These are phyloP conservation scores for Scedosporium boydii DNA, from an alignment of 2,329 filamentous ascomycete species.

Conservation along the genomic window DNA sequence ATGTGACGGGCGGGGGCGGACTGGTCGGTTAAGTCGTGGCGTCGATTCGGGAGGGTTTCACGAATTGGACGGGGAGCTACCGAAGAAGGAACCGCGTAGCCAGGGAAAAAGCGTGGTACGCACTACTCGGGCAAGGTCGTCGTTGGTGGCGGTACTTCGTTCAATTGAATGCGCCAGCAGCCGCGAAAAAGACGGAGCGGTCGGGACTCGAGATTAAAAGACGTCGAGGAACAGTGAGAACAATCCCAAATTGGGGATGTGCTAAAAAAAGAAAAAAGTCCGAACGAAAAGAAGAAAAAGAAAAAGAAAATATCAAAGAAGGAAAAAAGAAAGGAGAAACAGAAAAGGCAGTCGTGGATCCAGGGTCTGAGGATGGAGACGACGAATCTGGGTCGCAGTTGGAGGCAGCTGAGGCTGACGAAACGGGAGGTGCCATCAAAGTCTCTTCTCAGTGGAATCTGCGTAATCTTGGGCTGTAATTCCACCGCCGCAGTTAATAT, in stretches of 20 bases:
- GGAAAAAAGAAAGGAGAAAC: not conserved
- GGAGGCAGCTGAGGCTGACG: not conserved
- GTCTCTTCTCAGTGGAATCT: no score
- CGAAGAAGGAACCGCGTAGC: conserved; percentile 5
- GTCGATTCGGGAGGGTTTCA: not conserved
- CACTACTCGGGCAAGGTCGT: not conserved
- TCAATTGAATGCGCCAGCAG: not conserved
- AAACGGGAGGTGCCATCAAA: not conserved
- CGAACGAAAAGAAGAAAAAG: not conserved
- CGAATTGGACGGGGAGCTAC: not conserved
- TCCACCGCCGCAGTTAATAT: not conserved
- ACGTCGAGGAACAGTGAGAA: not conserved
- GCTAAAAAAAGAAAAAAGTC: conserved; percentile 6
- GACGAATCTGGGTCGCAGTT: not conserved
- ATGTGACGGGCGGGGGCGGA: not conserved
- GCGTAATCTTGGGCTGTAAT: not conserved
- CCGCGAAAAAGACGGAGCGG: not conserved
- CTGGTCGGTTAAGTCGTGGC: not conserved
- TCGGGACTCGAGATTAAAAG: not conserved
- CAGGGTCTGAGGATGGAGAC: not conserved
- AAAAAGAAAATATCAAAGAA: not conserved
- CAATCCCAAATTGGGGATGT: not conserved
- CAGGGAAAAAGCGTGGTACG: not conserved
- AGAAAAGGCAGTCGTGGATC: not conserved
- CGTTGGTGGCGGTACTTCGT: not conserved